phyloP scores from a whole-genome alignment of 805 yeast species.

The Myxozyma vanderwaltii region DNA sequence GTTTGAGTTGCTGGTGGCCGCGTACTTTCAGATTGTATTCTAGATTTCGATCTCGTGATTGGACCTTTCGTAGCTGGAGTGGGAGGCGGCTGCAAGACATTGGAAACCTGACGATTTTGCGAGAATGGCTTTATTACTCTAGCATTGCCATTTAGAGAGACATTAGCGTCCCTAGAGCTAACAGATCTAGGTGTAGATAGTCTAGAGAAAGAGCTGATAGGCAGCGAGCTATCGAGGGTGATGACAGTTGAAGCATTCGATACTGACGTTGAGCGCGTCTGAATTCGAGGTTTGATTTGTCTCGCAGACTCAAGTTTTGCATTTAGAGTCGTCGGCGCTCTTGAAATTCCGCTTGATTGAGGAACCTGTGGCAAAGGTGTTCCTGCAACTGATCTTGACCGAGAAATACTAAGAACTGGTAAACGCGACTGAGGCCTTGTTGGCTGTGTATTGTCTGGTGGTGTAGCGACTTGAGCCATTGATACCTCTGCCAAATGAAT shows the following conservation, averaged over 20 bases:
- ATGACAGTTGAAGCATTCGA: background rate
- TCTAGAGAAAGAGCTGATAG: background rate
- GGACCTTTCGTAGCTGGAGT: no score
- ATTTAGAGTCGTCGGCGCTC: constrained; percentile 17
- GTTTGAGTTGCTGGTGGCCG: background rate
- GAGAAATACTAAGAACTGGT: constrained; percentile 9
- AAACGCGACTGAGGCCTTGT: constrained; percentile 18
- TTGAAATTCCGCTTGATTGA: background rate
- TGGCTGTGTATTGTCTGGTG: constrained; percentile 8
- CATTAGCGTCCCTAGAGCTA: background rate
- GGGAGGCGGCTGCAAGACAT: no score
- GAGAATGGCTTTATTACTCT: constrained; percentile 6
- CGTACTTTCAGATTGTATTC: background rate
- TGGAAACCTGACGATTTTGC: constrained; percentile 7
- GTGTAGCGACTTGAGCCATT: constrained; percentile 13
- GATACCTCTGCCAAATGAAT: no score
- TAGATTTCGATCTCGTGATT: constrained; percentile 14
- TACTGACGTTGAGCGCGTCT: constrained; percentile 9
- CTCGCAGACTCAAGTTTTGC: constrained; percentile 14
- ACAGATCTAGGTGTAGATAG: background rate
- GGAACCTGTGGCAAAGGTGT: background rate
- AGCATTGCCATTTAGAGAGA: background rate
- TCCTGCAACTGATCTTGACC: constrained; percentile 8
- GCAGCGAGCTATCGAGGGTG: constrained; percentile 4
- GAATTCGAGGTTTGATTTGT: background rate